Conservation (phyloP, 495 filamentous ascomycete species). For the Rostrohypoxylon terebratum region DNA sequence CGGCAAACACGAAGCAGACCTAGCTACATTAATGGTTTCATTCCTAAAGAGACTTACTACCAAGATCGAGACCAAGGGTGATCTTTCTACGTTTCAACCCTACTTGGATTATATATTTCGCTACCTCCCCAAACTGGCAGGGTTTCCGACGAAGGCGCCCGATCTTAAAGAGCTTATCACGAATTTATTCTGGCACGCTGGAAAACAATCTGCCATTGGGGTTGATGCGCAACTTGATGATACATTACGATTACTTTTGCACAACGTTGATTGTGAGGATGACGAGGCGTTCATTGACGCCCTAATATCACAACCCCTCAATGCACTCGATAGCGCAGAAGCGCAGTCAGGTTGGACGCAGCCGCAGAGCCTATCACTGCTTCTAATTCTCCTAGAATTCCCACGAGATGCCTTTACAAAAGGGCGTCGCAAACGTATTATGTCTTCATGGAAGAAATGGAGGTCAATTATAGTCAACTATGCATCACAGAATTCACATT, state of each 20-base stretch:
- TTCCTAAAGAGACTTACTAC: conserved; percentile 52
- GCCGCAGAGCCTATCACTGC: conserved; percentile 29
- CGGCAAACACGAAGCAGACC: conserved; percentile 50
- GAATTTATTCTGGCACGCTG: conserved; percentile 40
- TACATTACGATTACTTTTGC: conserved; percentile 35
- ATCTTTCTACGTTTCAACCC: conserved; percentile 24
- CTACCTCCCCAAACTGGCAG: conserved; percentile 41
- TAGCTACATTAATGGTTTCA: conserved; percentile 46
- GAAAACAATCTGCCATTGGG: conserved; percentile 11
- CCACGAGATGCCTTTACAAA: conserved; percentile 48
- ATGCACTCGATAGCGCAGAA: conserved; percentile 39
- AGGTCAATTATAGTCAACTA: conserved; percentile 31
- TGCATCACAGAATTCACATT: conserved; percentile 37
- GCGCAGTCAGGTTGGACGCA: conserved; percentile 43
- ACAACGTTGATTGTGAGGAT: conserved; percentile 45
- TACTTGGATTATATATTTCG: conserved; percentile 46
- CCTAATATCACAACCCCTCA: conserved; percentile 41
- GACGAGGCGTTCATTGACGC: conserved; percentile 47
- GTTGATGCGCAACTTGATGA: conserved; percentile 11
- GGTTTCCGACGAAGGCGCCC: conserved; percentile 32
- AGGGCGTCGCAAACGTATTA: conserved; percentile 53
- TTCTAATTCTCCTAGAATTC: conserved; percentile 35
- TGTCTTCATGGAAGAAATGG: conserved; percentile 51
- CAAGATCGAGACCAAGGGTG: conserved; percentile 17
- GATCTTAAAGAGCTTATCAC: conserved; percentile 39